A percentile compares a stretch with the other conserved stretches of the same genome.
phyloP scores from a whole-genome alignment of 257 asterid species.

The Asclepias syriaca region DNA sequence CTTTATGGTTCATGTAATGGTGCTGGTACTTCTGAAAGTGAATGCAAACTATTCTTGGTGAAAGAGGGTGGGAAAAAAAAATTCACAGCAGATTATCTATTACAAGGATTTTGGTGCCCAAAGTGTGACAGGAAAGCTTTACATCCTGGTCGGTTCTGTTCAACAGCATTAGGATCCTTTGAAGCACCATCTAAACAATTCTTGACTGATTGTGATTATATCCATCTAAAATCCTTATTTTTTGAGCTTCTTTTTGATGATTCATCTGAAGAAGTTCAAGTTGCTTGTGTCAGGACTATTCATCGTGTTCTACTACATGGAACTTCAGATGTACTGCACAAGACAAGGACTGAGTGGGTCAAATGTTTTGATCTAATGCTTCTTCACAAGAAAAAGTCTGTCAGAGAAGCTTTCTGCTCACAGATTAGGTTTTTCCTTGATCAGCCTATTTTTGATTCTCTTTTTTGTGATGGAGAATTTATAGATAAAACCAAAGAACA shows the following conservation, averaged over 20 bases:
- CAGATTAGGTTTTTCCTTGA: conserved; percentile 69
- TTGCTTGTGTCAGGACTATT: conserved; percentile 69
- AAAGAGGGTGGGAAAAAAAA: conserved; percentile 39
- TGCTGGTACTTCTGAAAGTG: conserved; percentile 28
- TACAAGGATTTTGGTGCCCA: conserved; percentile 77
- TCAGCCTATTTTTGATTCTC: conserved; percentile 58
- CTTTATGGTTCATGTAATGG: conserved; percentile 53
- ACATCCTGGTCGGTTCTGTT: conserved; percentile 31
- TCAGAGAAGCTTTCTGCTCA: conserved; percentile 73
- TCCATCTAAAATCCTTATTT: conserved; percentile 56
- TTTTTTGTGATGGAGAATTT: conserved; percentile 44
- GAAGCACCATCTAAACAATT: conserved; percentile 26
- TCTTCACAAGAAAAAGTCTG: conserved; percentile 60
- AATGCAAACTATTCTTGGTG: conserved; percentile 55
- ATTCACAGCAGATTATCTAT: conserved; percentile 33
- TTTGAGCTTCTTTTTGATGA: conserved; percentile 67
- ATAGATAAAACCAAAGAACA: conserved; percentile 65
- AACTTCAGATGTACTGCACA: conserved; percentile 46
- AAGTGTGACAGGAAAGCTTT: conserved; percentile 55
- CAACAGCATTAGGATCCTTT: conserved; percentile 27
- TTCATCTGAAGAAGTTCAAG: conserved; percentile 80
- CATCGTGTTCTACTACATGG: conserved; percentile 74
- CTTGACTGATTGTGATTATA: conserved; percentile 42
- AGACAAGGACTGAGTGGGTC: conserved; percentile 73
- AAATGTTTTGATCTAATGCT: conserved; percentile 63